Conservation (phyloP, 176 grass and related monocot species). For the Triticum monococcum region DNA sequence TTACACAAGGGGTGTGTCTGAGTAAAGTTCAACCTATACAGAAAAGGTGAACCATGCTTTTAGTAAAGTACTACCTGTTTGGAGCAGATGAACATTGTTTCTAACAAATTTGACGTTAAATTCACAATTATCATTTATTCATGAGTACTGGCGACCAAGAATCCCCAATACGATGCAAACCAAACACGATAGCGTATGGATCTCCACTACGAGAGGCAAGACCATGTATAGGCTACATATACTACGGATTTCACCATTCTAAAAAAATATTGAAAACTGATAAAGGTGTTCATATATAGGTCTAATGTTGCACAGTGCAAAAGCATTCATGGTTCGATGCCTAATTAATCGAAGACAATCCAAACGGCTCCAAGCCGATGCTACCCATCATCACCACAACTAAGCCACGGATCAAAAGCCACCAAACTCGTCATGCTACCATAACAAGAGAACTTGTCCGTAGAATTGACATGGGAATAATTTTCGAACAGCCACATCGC, state of each 20-base stretch:
- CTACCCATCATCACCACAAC: no score
- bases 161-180: neutral
- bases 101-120: neutral
- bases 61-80: neutral
- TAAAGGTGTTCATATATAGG: neutral
- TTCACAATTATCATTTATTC: neutral
- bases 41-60: no score
- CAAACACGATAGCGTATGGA: neutral
- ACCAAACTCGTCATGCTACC: neutral
- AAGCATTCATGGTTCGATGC: neutral
- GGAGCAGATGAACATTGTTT: neutral
- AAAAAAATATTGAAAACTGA: no score
- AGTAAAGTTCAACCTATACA: no score
- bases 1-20: no score
- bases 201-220: neutral
- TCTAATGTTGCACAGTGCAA: neutral
- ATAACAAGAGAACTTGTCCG: neutral
- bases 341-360: neutral
- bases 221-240: neutral
- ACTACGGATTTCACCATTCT: neutral
- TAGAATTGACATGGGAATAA: neutral
- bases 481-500: neutral
- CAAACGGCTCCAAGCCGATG: neutral
- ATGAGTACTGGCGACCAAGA: neutral
- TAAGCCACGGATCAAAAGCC: neutral